Evolutionary conservation across 2,329 filamentous ascomycete genomes (phyloP).

Genomic region (Aspergillus ruber): DNA sequence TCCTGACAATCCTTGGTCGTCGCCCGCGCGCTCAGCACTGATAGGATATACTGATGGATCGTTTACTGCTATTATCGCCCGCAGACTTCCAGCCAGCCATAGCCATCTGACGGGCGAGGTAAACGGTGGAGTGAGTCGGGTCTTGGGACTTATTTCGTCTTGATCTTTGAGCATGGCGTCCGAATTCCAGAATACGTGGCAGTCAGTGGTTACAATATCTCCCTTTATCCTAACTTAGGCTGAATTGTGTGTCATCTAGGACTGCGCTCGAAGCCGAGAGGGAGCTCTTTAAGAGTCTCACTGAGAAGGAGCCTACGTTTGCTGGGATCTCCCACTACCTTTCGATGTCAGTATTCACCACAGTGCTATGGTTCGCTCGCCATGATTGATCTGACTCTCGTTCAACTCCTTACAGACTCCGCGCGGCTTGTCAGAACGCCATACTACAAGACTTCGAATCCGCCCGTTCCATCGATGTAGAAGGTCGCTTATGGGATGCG

Average conservation of each 20-base stretch:
- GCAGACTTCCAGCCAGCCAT: conserved; percentile 48
- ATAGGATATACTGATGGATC: conserved; percentile 46
- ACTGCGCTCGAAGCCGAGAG: conserved; percentile 42
- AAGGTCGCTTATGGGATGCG: conserved; percentile 68
- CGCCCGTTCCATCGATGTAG: conserved; percentile 53
- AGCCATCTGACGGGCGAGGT: conserved; percentile 52
- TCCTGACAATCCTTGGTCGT: not conserved
- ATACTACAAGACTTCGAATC: conserved; percentile 59
- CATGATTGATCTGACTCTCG: conserved; percentile 2
- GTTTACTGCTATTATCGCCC: conserved; percentile 43
- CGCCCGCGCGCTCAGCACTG: not conserved
- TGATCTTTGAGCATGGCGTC: conserved; percentile 36
- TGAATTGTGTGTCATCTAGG: conserved; percentile 19
- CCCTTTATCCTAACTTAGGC: not conserved
- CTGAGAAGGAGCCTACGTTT: conserved; percentile 45
- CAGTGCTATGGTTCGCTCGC: conserved; percentile 1
- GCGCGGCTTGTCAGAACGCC: conserved; percentile 62
- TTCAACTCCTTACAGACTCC: conserved; percentile 48
- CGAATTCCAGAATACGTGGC: conserved; percentile 46
- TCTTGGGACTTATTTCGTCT: conserved; percentile 5
- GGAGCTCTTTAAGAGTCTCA: conserved; percentile 43
- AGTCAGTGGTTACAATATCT: conserved; percentile 36
- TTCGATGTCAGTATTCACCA: conserved; percentile 27
- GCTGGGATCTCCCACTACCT: conserved; percentile 44
- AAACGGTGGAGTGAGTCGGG: conserved; percentile 45